phyloP scores from a whole-genome alignment of 225 moss, liverwort and hornwort genomes.

The Pseudoscleropodium purum region DNA sequence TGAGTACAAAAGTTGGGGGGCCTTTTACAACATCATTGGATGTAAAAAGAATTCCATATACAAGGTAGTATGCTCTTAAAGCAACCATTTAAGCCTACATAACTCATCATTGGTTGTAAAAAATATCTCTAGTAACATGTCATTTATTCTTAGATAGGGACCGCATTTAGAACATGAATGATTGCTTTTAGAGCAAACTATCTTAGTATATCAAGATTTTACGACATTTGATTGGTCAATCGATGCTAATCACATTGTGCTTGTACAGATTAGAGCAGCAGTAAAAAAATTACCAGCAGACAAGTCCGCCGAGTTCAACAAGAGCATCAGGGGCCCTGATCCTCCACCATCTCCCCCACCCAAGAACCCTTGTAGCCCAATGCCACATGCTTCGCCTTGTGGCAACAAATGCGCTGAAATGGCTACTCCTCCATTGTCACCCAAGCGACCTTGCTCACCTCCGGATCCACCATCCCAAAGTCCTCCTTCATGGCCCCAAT shows the following conservation, averaged over 20 bases:
- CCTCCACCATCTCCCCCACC: neutral
- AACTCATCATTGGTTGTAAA: no score
- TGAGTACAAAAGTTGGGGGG: no score
- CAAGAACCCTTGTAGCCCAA: slow-evolving; percentile 16
- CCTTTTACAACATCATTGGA: neutral
- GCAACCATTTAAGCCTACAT: no score
- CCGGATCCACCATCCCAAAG: neutral
- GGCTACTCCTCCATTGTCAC: slow-evolving; percentile 21
- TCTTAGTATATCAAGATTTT: neutral
- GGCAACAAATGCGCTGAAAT: slow-evolving; percentile 25
- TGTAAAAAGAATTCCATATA: no score
- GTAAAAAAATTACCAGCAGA: slow-evolving; percentile 17
- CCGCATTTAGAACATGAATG: no score
- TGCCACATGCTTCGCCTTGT: slow-evolving; percentile 11
- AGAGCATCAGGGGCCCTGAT: slow-evolving; percentile 11
- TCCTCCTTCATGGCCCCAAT: slow-evolving; percentile 26
- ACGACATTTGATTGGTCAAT: neutral
- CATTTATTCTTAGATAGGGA: no score
- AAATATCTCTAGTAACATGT: no score
- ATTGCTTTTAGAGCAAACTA: no score
- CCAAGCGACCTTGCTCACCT: slow-evolving; percentile 12
- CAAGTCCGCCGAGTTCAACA: slow-evolving; percentile 1
- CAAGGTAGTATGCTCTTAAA: no score
- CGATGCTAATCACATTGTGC: neutral
- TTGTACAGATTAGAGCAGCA: slow-evolving; percentile 6